Evolutionary conservation across 192 early-diverging fungal genomes (phyloP).

Genomic region (Chytriomyces hyalinus): DNA sequence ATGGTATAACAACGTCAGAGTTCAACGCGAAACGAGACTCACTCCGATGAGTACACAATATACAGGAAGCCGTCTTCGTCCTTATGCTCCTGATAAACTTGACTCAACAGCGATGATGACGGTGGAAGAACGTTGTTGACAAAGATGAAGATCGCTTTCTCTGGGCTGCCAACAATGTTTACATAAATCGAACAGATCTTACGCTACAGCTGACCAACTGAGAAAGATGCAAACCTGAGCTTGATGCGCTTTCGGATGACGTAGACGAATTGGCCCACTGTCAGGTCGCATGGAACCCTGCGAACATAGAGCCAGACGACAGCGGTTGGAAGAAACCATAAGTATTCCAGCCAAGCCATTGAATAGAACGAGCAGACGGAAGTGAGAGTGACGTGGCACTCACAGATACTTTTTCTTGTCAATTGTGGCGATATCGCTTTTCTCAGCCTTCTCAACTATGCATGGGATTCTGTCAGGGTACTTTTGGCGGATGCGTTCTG

Average conservation of each 20-base stretch:
- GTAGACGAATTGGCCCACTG: constrained; percentile 97
- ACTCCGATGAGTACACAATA: constrained; percentile 41
- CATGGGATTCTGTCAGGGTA: constrained; percentile 79
- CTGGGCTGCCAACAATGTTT: constrained; percentile 62
- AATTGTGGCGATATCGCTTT: constrained; percentile 93
- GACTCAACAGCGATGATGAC: constrained; percentile 86
- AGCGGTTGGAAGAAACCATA: background rate
- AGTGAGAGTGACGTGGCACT: background rate
- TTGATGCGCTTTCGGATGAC: constrained; percentile 95
- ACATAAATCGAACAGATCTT: background rate
- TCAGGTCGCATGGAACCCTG: constrained; percentile 90
- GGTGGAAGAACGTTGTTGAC: constrained; percentile 96
- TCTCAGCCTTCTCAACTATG: constrained; percentile 92
- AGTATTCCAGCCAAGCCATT: constrained; percentile 11
- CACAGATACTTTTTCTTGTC: constrained; percentile 99
- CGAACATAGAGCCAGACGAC: background rate
- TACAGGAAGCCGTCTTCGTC: constrained; percentile 98
- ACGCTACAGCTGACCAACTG: constrained; percentile 46
- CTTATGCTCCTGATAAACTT: constrained; percentile 97
- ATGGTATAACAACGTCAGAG: background rate
- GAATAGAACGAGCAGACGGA: constrained; percentile 3
- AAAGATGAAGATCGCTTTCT: constrained; percentile 99
- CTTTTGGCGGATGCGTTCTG: constrained; percentile 94
- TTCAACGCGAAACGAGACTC: background rate
- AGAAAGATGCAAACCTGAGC: constrained; percentile 48